Base-by-base conservation (phyloP, 1,284 basidiomycete genomes). In the Exobasidium cylindrosporum region DNA sequence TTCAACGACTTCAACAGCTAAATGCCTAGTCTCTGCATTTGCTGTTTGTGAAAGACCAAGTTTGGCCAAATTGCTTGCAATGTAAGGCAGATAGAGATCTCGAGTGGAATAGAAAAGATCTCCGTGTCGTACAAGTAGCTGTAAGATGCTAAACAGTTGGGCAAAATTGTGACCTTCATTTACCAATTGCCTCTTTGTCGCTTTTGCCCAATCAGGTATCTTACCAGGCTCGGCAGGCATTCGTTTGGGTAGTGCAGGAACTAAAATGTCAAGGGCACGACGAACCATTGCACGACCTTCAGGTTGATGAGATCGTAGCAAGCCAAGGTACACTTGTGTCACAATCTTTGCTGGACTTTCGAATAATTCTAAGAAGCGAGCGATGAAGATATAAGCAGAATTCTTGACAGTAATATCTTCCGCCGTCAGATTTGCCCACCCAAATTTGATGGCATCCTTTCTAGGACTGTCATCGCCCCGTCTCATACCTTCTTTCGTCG, bases 381-480 rank as follows among this genome's bases (percentile, higher is more conserved):
- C 92, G 32, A 92, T 89, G 21, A 97, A 86, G 30, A 97, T 86
- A 77, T 95, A 95, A 0, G 93, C 91, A 26, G 91, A 91, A 78
- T 97, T 92, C 81, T 94, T 96, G 73, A 97, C 92, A 4, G 94
- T 88, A 2, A 89, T 86, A 77, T 97, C 94, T 50, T 94, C 91
- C 6, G 76, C 74, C 29, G 85, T 87, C 71, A 96, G 89, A 72
- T 89, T 91, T 74, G 89, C 86, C 93, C 93, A 97, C 13, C 92
- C 91, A 62, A 91, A 91, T 80, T 91, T 93, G 84, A 98, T 95
- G 65, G 97, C 89, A 70, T 96, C 92, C 81, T 95, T 97, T 80
- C 91, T 88, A 24, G 57, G 29, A 55, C 53, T 55, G 28, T 55
- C 53, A 28, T 55, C 53, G 7, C 29, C 29, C 14, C 47, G 7